Base-by-base conservation (phyloP, 2,329 filamentous ascomycete species). In the Parascedosporium putredinis region DNA sequence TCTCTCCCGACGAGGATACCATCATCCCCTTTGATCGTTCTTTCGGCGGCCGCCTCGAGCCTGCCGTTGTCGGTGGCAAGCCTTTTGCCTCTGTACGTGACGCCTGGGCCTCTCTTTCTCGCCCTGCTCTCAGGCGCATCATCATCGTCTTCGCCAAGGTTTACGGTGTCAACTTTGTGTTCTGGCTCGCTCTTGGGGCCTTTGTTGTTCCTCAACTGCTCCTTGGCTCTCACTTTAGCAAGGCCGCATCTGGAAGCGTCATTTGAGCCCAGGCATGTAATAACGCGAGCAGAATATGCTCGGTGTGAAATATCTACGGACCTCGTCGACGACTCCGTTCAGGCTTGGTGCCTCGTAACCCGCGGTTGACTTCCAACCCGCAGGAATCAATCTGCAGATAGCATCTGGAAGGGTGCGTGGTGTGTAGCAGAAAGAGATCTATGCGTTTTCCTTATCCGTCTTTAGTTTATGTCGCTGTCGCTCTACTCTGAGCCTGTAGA, bases 1-100 rank as follows among this genome's bases (percentile, higher is more conserved):
- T 97, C 2, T 79, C 88, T 1, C 83, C 88, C 52, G 82, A 87
- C 16, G 78, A 89, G 56, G 84, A 94, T 67, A 81, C 87, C 23
- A 86, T 96, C 55, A 83, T 97, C 31, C 84, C 88, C 27, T 95
- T 97, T 59, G 91, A 97, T 72, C 86, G 89, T 55, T 84, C 83
- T 25, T 94, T 94, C 60, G 79, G 77, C 55, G 87, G 87, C 57
- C 84, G 82, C 62, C 79, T 91, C 24, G 79, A 84, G 55, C 82
- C 86, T n/a, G 22, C 36, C 33, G 47, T 49, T 10, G 25, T 38
- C 10, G 33, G 36, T 25, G 87, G 85, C 50, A 78, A 74, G 55
- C 86, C 87, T 56, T 81, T 79, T 56, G 74, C 87, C 54, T 78
- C 84, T 36, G 76, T 91, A 59, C 64, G 78, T 46, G 84, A 91